Percentiles rank a stretch among this genome's conserved stretches.
These are phyloP conservation scores for Grosmannia serpens DNA, from an alignment of 2,329 filamentous ascomycete species.

Conservation along the genomic window DNA sequence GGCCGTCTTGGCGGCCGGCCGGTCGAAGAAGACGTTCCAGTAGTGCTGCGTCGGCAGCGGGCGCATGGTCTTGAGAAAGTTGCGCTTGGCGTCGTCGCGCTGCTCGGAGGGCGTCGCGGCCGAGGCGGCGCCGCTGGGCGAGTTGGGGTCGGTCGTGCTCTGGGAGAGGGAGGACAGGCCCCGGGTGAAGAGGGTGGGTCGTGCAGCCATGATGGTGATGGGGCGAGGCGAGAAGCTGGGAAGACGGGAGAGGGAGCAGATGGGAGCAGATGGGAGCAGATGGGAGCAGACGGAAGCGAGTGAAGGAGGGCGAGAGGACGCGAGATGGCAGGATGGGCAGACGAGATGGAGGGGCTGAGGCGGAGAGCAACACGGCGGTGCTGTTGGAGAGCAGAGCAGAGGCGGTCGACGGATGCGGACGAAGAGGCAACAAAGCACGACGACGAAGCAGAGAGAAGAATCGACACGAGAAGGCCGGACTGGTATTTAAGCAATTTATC, in stretches of 20 bases:
- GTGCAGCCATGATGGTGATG: conserved; percentile 34
- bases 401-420: not conserved
- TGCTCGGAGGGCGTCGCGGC: conserved; percentile 58
- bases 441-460: not conserved
- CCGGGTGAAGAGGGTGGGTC: conserved; percentile 49
- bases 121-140: conserved; percentile 44
- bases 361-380: not conserved
- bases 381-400: too few species aligned
- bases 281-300: not conserved
- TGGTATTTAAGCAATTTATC: too few species aligned
- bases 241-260: not conserved
- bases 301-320: not conserved
- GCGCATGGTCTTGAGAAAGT: conserved; percentile 64
- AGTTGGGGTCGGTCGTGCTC: conserved; percentile 42
- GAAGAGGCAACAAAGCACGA: not conserved
- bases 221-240: not conserved
- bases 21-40: conserved; percentile 62
- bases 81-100: conserved; percentile 71
- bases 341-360: not conserved
- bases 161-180: conserved; percentile 52
- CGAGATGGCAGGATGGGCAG: not conserved
- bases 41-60: conserved; percentile 69
- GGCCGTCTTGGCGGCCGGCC: conserved; percentile 16
- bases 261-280: not conserved
- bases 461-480: not conserved